Base-by-base conservation (phyloP, 176 grass and related monocot genomes). In the Saccharum spontaneum region DNA sequence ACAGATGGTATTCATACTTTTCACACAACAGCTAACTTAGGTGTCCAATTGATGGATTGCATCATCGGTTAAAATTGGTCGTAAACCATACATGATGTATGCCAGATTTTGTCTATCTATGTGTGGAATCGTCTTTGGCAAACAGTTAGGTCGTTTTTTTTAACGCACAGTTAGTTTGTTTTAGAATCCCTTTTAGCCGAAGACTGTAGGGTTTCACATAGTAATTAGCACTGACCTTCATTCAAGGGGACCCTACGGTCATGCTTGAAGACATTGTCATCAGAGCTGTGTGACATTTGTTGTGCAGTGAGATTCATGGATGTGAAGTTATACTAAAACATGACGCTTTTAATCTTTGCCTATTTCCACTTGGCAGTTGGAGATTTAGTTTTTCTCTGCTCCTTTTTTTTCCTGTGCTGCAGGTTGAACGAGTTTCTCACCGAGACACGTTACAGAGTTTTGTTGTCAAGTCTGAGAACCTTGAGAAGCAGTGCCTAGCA, bases 371-470 rank as follows among this genome's bases (percentile, higher is more conserved):
- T 4, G 16, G 22, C 1, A 14, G 4, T 48, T 80, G 12, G 46
- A 79, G 14, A 67, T 82, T 76, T 18, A 71, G 2, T 30, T 3
- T 67, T 3, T 80, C 14, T 77, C 12, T 28, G 28, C 28, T 31
- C 0, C 0, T 57, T 10, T 76, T 61, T 82, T 67, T 82, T 30
- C 26, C 75, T 63, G 20, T 36, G 39, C 60, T 77, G 76, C 88
- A 98, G 95, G 89, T 98, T 28, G 91, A 98, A 49, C 87, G 95
- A 74, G 95, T 98, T 62, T 93, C 91, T 78, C 95, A 98, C 78
- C 91, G 86, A 79, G 95, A 98, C 74, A 95, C 83, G 13, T 85
- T 98, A 54, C 82, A 86, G 37, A 95, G 93, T 41, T 98, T 98
- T 70, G 85, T 95, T 67, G 75, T 87, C 77, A 98, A 98, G 88